Base-by-base conservation (phyloP, 139 green algal genomes). In the Ettlia oleoabundans region DNA sequence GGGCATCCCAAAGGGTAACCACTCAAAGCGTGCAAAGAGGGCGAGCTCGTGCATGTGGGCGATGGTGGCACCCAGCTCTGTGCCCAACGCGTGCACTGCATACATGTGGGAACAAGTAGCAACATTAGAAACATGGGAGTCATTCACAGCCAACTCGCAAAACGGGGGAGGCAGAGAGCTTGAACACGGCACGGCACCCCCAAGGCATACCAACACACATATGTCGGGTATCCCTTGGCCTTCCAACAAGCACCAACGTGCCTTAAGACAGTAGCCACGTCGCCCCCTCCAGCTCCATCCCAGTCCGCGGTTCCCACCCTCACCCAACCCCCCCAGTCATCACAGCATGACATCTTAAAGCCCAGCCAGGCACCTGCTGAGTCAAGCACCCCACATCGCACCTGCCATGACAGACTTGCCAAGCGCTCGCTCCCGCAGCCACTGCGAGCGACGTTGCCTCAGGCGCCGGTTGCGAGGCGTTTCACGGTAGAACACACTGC, bases 21-120 rank as follows among this genome's bases (percentile, higher is more conserved):
- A 82, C 62, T 82, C 76, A n/a, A n/a, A 82, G 26, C 43, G 42
- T 1, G 76, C 62, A 69, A 82, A 82, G 61, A 82, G n/a, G 4
- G 76, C 76, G 61, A 82, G 76, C 76, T 82, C 76, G 38, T 53
- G 37, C 76, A 82, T 72, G 58, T 82, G 61, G 3, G 28, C 30
- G 38, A 82, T 62, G 37, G 37, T 35, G 40, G 4, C 30, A 19
- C 61, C 76, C 40, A 82, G 41, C 38, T 69, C 62, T 7, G 62
- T 41, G 41, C 76, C 62, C 32, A n/a, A 62, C 28, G 52, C 61
- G 35, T 65, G 76, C 58, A 82, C 58, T 61, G 74, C n/a, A n/a
- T n/a, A n/a, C n/a, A n/a, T n/a, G n/a, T n/a, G n/a, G n/a, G n/a
- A n/a, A n/a, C n/a, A n/a, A n/a, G n/a, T n/a, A n/a, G n/a, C n/a